Evolutionary conservation across 1,284 basidiomycete species (phyloP).

Genomic region (Austroboletus novae-zelandiae): DNA sequence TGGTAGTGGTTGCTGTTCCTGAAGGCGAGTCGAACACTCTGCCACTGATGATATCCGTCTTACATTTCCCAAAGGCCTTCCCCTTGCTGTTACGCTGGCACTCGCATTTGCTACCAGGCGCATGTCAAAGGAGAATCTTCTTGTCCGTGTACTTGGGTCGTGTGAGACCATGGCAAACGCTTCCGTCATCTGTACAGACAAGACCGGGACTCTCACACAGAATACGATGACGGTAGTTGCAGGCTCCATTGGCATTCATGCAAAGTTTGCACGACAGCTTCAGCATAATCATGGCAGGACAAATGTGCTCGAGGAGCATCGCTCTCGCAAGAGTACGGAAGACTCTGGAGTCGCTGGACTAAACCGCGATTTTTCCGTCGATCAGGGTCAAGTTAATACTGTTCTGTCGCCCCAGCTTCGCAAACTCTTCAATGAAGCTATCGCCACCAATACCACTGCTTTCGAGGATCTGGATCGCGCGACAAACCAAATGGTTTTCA

Average conservation of each 20-base stretch:
- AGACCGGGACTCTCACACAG: conserved; percentile 91
- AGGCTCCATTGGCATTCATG: conserved; percentile 89
- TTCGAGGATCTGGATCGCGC: conserved; percentile 82
- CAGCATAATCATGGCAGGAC: conserved; percentile 73
- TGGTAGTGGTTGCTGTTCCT: conserved; percentile 96
- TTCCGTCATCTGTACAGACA: conserved; percentile 95
- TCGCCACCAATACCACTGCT: conserved; percentile 93
- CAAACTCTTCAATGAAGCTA: conserved; percentile 79
- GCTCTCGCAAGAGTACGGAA: conserved; percentile 32
- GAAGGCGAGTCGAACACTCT: conserved; percentile 58
- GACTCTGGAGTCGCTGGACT: conserved; percentile 41
- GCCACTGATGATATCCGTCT: conserved; percentile 6
- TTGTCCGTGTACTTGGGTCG: conserved; percentile 92
- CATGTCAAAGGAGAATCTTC: conserved; percentile 92
- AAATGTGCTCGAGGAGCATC: conserved; percentile 64
- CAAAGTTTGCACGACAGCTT: conserved; percentile 86
- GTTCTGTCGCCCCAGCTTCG: conserved; percentile 64
- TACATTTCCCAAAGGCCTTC: conserved; percentile 60
- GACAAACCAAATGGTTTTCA: conserved; percentile 66
- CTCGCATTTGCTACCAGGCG: conserved; percentile 96
- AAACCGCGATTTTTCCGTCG: conserved; percentile 79
- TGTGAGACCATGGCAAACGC: conserved; percentile 99
- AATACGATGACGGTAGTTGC: conserved; percentile 97
- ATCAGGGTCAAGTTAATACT: conserved; percentile 67
- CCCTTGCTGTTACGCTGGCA: conserved; percentile 94